Conservation (phyloP, 805 yeast species). For the Ogataea paradorogensis region DNA sequence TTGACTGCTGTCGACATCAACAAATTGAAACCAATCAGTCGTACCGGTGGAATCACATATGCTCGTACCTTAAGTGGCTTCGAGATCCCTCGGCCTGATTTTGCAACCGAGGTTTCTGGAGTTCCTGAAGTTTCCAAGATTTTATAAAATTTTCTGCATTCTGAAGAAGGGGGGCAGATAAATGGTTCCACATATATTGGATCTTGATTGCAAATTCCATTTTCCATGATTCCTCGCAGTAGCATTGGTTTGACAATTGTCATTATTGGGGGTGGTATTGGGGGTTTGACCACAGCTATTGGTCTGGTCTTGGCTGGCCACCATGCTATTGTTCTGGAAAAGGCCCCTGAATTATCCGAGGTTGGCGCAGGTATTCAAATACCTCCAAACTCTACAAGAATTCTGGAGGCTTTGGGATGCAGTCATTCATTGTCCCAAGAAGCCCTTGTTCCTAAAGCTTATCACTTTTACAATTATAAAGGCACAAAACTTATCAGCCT, state of each 20-base stretch:
- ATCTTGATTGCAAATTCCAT: background rate
- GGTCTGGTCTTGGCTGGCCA: slow-evolving; percentile 26
- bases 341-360: slow-evolving; percentile 23
- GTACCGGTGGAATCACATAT: slow-evolving; percentile 53
- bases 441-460: slow-evolving; percentile 15
- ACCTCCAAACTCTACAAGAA: slow-evolving; percentile 17
- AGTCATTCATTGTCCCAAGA: slow-evolving; percentile 5
- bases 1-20: slow-evolving; percentile 39
- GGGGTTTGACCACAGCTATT: slow-evolving; percentile 31
- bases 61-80: slow-evolving; percentile 43
- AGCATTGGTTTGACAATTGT: slow-evolving; percentile 12
- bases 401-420: slow-evolving; percentile 15
- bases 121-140: slow-evolving; percentile 10
- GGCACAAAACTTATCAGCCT: slow-evolving; percentile 12
- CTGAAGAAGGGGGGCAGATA: slow-evolving; percentile 9
- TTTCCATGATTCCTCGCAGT: slow-evolving; percentile 5
- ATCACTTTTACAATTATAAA: slow-evolving; percentile 14
- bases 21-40: slow-evolving; percentile 51
- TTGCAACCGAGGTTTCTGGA: slow-evolving; percentile 18
- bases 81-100: slow-evolving; percentile 46
- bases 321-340: slow-evolving; percentile 27
- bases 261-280: slow-evolving; percentile 34
- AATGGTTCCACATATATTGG: background rate
- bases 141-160: slow-evolving; percentile 10
- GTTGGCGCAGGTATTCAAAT: slow-evolving; percentile 23